These are phyloP conservation scores for Sedum album DNA, from an alignment of 164 flowering plant genomes.

Conservation along the genomic window DNA sequence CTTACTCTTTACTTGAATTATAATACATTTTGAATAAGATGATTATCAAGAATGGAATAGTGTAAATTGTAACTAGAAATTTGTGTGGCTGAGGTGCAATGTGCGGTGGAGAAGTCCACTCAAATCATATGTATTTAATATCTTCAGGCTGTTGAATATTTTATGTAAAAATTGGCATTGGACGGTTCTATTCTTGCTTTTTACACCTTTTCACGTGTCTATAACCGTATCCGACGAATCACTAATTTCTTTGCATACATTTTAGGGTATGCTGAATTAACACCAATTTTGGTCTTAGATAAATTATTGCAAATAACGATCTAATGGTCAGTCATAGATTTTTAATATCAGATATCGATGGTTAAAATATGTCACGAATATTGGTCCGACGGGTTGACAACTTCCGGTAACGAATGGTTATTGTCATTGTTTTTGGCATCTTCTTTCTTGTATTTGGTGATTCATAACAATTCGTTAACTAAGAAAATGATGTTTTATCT, in stretches of 20 bases:
- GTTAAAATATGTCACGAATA: too few species aligned
- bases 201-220: neutral
- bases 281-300: too few species aligned
- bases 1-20: neutral
- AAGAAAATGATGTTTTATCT: too few species aligned
- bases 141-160: neutral
- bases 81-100: constrained; percentile 21
- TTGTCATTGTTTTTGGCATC: neutral
- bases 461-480: neutral
- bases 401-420: neutral
- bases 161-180: neutral
- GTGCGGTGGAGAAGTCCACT: constrained; percentile 17
- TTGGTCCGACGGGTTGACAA: too few species aligned
- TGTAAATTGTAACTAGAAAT: neutral
- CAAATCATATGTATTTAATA: neutral
- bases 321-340: too few species aligned
- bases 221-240: neutral
- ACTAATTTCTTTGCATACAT: neutral
- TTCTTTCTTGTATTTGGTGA: neutral
- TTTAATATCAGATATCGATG: too few species aligned
- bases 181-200: neutral
- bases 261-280: too few species aligned
- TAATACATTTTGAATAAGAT: constrained; percentile 1
- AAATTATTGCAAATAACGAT: too few species aligned
- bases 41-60: neutral